phyloP scores from a whole-genome alignment of 2,329 filamentous ascomycete species.

The Cryphonectria radicalis region DNA sequence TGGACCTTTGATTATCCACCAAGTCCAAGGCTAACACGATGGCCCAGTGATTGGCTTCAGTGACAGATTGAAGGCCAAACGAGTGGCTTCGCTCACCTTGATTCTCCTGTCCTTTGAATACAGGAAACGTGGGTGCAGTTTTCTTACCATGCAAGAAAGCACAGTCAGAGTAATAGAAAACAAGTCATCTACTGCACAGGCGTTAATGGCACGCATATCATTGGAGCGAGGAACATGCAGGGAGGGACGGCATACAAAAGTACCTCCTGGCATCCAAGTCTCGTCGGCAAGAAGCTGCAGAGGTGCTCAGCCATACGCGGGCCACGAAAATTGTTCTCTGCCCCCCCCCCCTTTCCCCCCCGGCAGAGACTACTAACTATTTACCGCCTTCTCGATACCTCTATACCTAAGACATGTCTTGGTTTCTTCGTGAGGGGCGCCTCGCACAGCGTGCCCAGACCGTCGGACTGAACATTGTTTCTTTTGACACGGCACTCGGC shows the following conservation, averaged over 20 bases:
- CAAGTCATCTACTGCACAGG: not conserved
- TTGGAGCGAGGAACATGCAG: not conserved
- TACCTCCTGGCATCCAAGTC: not conserved
- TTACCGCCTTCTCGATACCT: not conserved
- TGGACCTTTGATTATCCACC: not conserved
- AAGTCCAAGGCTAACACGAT: not conserved
- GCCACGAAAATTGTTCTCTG: not conserved
- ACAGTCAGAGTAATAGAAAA: not conserved
- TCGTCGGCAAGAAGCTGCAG: not conserved
- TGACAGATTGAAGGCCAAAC: not conserved
- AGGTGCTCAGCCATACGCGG: too few relatives aligned
- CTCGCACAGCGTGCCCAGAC: not conserved
- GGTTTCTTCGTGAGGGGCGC: not conserved
- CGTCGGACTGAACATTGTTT: not conserved
- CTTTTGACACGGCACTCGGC: not conserved
- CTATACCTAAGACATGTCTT: not conserved
- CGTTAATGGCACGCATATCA: not conserved
- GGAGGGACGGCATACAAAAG: not conserved
- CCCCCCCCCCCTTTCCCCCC: too few relatives aligned
- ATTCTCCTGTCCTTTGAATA: not conserved
- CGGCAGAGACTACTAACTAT: not conserved
- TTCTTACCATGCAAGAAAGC: too few relatives aligned
- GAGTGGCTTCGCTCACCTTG: not conserved
- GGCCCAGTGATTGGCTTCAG: not conserved
- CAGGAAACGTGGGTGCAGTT: too few relatives aligned